A percentile compares a stretch with the other conserved stretches of the same genome.
phyloP scores from a whole-genome alignment of 2,329 filamentous ascomycete genomes.

The Sporothrix pallida region DNA sequence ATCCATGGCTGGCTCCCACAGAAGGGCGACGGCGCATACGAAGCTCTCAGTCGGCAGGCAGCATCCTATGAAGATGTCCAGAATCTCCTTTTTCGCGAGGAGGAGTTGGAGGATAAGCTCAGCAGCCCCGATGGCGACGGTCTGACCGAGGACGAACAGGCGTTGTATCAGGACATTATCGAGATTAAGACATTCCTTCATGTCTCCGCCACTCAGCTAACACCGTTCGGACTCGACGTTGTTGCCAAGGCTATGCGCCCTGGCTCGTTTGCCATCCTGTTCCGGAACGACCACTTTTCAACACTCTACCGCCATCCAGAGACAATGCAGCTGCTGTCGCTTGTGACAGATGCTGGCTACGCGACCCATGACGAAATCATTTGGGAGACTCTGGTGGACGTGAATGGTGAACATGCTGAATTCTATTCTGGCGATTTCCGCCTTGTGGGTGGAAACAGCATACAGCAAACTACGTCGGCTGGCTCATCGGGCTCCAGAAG shows the following conservation, averaged over 20 bases:
- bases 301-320: slow-evolving; percentile 89
- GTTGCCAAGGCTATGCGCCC: slow-evolving; percentile 73
- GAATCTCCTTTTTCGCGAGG: slow-evolving; percentile 83
- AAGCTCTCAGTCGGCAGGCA: slow-evolving; percentile 74
- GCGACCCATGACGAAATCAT: slow-evolving; percentile 87
- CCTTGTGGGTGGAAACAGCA: slow-evolving; percentile 68
- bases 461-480: slow-evolving; percentile 31
- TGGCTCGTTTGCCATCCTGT: slow-evolving; percentile 86
- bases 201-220: slow-evolving; percentile 84
- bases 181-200: slow-evolving; percentile 84
- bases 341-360: slow-evolving; percentile 94
- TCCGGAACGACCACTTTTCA: slow-evolving; percentile 96
- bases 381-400: slow-evolving; percentile 91
- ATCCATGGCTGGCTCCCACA: slow-evolving; percentile 91
- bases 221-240: slow-evolving; percentile 76
- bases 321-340: slow-evolving; percentile 74
- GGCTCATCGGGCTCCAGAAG: slow-evolving; percentile 6
- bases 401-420: slow-evolving; percentile 80
- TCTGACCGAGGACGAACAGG: slow-evolving; percentile 74
- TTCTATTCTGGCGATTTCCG: slow-evolving; percentile 92
- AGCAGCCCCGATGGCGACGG: slow-evolving; percentile 55
- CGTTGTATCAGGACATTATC: slow-evolving; percentile 79
- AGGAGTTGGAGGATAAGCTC: slow-evolving; percentile 84
- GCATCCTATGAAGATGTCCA: slow-evolving; percentile 91
- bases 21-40: slow-evolving; percentile 68